Conservation (phyloP, 495 filamentous ascomycete species). For the Penicillium canariense region DNA sequence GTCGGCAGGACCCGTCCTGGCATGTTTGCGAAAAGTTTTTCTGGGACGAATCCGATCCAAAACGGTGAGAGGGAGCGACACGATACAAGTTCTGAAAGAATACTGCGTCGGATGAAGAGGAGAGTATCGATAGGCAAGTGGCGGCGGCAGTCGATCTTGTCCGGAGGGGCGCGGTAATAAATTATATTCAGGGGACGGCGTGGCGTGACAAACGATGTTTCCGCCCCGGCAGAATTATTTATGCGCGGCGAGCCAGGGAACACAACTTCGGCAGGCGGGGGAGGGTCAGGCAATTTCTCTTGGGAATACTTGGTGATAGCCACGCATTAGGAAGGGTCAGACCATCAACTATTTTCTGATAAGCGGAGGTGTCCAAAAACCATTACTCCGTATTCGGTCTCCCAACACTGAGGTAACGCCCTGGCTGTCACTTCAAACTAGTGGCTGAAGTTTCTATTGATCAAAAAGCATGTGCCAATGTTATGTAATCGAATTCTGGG, state of each 20-base stretch:
- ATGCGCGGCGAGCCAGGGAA: not conserved
- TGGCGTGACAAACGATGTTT: slow-evolving; percentile 20
- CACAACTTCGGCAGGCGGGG: not conserved
- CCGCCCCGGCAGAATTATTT: slow-evolving; percentile 16
- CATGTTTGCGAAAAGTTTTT: slow-evolving; percentile 30
- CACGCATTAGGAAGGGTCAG: slow-evolving; percentile 6
- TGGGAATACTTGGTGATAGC: not conserved
- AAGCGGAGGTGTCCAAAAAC: not conserved
- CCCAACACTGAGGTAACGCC: no score
- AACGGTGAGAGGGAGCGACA: not conserved
- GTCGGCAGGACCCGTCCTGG: slow-evolving; percentile 68
- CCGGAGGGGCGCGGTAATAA: slow-evolving; percentile 12
- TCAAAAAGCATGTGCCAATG: no score
- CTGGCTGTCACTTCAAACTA: no score
- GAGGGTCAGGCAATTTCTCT: not conserved
- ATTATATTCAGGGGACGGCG: slow-evolving; percentile 26
- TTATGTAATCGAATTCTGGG: no score
- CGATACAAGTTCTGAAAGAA: no score
- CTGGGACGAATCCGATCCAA: not conserved
- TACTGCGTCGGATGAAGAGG: not conserved
- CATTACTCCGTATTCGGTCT: not conserved
- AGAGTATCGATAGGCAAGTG: not conserved
- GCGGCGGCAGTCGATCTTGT: not conserved
- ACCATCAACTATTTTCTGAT: not conserved
- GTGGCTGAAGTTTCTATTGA: no score